phyloP scores from a whole-genome alignment of 2,329 filamentous ascomycete genomes.

The Coniochaeta hoffmannii region DNA sequence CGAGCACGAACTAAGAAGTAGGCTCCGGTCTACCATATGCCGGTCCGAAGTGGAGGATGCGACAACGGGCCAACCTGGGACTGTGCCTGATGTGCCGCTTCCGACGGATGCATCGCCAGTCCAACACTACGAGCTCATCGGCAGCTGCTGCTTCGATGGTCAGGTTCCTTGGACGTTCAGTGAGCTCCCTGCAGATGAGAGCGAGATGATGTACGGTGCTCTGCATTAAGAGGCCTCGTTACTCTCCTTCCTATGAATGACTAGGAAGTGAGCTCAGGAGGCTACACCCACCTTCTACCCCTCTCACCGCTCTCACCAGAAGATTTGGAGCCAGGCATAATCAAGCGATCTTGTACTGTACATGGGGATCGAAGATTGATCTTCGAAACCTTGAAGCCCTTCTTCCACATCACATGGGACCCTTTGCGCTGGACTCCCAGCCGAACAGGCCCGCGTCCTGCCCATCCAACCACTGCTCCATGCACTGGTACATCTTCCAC shows the following conservation, averaged over 20 bases:
- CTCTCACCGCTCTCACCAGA: no score
- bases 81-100: not conserved
- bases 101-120: not conserved
- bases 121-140: not conserved
- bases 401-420: not conserved
- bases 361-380: not conserved
- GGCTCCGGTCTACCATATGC: not conserved
- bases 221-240: not conserved
- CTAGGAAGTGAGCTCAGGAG: not conserved
- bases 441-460: slow-evolving; percentile 14
- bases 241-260: not conserved
- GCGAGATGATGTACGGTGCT: not conserved
- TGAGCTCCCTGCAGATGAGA: not conserved
- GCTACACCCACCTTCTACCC: no score
- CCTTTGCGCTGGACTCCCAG: not conserved
- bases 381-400: not conserved
- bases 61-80: not conserved
- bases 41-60: not conserved
- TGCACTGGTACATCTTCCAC: slow-evolving; percentile 33
- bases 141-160: not conserved
- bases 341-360: not conserved
- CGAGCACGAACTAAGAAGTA: not conserved
- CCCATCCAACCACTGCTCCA: slow-evolving; percentile 30
- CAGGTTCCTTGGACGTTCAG: not conserved
- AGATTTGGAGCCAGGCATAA: not conserved